These are phyloP conservation scores for Crithidia mellificae DNA, from an alignment of 208 protist species.

Conservation along the genomic window DNA sequence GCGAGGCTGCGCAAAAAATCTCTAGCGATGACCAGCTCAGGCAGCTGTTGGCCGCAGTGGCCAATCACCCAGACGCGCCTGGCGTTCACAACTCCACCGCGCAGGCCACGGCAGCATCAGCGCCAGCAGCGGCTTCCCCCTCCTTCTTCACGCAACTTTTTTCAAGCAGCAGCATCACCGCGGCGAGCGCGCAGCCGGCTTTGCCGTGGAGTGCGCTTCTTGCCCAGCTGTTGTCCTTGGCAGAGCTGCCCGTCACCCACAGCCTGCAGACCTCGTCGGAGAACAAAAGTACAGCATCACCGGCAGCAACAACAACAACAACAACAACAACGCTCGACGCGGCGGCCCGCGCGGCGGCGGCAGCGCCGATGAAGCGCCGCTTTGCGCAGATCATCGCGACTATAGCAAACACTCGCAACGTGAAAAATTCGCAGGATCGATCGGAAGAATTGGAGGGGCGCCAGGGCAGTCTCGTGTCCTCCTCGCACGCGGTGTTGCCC, in stretches of 20 bases:
- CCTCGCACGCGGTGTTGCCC: slow-evolving; percentile 16
- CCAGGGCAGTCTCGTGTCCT: neutral
- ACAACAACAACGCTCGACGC: no score
- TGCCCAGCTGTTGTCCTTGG: slow-evolving; percentile 23
- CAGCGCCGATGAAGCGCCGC: neutral
- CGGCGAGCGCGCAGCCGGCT: neutral
- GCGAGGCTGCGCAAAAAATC: slow-evolving; percentile 6
- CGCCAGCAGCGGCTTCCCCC: neutral
- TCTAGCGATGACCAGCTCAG: slow-evolving; percentile 3
- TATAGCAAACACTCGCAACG: neutral
- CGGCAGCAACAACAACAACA: no score
- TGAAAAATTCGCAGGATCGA: no score
- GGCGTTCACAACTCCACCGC: no score
- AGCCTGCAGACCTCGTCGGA: neutral
- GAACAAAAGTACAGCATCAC: neutral
- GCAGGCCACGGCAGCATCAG: neutral
- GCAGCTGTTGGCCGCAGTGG: slow-evolving; percentile 4
- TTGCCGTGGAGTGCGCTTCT: slow-evolving; percentile 12
- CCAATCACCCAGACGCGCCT: neutral
- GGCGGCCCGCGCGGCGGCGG: neutral
- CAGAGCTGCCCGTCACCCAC: slow-evolving; percentile 16
- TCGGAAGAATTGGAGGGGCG: neutral
- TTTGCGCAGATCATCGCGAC: slow-evolving; percentile 4
- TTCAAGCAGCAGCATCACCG: slow-evolving; percentile 3
- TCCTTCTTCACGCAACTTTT: slow-evolving; percentile 16